A percentile compares a stretch with the other conserved stretches of the same genome.
Conservation (phyloP, 768 basidiomycete species). For the Calocybe cyanea region DNA sequence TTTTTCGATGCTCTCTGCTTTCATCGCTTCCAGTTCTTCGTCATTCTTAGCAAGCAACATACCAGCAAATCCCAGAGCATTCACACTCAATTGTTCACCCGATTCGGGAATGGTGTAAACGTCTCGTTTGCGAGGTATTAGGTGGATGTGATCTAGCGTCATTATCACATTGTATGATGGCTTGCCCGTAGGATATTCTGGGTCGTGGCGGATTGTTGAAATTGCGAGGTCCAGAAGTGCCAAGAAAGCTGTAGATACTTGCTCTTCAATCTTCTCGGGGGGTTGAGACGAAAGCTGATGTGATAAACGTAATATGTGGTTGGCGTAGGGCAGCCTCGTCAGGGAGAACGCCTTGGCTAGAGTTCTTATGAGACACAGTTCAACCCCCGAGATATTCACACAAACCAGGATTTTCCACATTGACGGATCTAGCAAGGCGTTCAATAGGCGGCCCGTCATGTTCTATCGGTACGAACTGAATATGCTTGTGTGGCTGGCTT, state of each 20-base stretch:
- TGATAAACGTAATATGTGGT: constrained; percentile 68
- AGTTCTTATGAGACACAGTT: not conserved
- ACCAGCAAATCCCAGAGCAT: constrained; percentile 88
- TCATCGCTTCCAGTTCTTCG: constrained; percentile 67
- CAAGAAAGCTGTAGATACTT: constrained; percentile 60
- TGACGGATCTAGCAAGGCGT: constrained; percentile 51
- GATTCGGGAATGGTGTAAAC: constrained; percentile 47
- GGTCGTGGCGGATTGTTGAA: constrained; percentile 66
- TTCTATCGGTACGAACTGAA: constrained; percentile 77
- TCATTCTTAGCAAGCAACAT: constrained; percentile 85
- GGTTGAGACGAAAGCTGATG: constrained; percentile 31
- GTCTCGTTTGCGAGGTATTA: constrained; percentile 77
- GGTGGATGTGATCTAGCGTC: constrained; percentile 78
- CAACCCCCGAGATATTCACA: not conserved
- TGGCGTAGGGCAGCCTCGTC: constrained; percentile 69
- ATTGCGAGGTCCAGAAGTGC: constrained; percentile 73
- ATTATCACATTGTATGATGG: constrained; percentile 84
- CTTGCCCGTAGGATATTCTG: constrained; percentile 55
- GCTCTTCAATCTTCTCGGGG: constrained; percentile 43
- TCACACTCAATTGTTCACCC: constrained; percentile 65
- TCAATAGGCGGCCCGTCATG: constrained; percentile 76
- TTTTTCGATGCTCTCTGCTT: constrained; percentile 54
- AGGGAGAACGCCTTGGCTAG: constrained; percentile 74
- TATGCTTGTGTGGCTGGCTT: constrained; percentile 86
- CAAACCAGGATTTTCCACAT: constrained; percentile 57